Evolutionary conservation across 169 alveolate genomes (phyloP), one percentile per base, ranked within the genome.

Genomic region (Plasmodium falciparum): DNA sequence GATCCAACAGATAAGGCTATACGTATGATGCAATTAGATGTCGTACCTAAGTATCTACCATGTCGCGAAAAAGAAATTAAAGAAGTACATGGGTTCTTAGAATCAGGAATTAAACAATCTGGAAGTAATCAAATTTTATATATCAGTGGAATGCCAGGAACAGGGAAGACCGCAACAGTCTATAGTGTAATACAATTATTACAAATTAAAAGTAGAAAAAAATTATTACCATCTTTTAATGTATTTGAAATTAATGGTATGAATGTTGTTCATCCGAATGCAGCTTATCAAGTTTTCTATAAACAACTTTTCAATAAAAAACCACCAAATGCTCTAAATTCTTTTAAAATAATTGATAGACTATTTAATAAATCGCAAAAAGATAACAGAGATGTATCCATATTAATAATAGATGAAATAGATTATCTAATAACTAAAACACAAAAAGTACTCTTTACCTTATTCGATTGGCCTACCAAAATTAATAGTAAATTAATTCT

Each of bases 391-490:
- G 56, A 78, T 59, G 90, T 78, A 1, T 78, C 90, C 61, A 91
- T 94, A 17, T 73, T 94, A 17, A 88, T 94, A 6, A 83, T 94
- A 20, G 97, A 95, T 66, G 97, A 95, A 88, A 93, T 88, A 0
- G 97, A 95, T 52, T 94, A 93, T 39, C 78, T 95, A 33, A 94
- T 93, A 11, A 94, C 96, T 9, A 80, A 72, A 67, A 91, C 93
- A 56, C 97, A 95, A 75, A 93, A 92, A 71, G 97, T 96, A 20
- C 74, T 96, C 59, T 96, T 95, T 90, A 95, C 97, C n/a, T 83
- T 96, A 24, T 96, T 96, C 74, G 96, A 96, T 88, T 95, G 97
- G 97, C 97, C 98, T 17, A 91, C 95, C 3, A 78, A 93, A 74
- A 85, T 83, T 11, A 73, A 76, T n/a, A 91, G 96, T n/a, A 93